A percentile compares a stretch with the other conserved stretches of the same genome.
Evolutionary conservation across 257 asterid genomes (phyloP).

Genomic region (Petrea volubilis): DNA sequence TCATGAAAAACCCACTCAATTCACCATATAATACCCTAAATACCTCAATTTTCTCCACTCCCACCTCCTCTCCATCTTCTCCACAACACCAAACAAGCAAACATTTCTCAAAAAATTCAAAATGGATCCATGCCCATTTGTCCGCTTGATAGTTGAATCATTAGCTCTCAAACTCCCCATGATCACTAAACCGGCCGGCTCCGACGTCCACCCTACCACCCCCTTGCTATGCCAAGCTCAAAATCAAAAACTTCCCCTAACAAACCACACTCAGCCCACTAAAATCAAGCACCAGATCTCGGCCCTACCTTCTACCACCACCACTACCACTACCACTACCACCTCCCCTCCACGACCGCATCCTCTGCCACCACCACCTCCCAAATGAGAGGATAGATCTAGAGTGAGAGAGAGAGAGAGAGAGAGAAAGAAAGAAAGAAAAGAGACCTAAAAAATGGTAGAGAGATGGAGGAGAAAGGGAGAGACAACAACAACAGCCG

Average conservation of each 20-base stretch:
- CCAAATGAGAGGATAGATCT: too few relatives aligned
- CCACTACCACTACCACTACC: too few relatives aligned
- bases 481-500: too few relatives aligned
- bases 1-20: not conserved
- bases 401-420: too few relatives aligned
- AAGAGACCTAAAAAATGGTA: too few relatives aligned
- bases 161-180: constrained; percentile 63
- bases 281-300: too few relatives aligned
- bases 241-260: constrained; percentile 65
- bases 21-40: not conserved
- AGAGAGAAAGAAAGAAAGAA: too few relatives aligned
- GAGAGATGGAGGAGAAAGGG: too few relatives aligned
- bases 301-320: too few relatives aligned
- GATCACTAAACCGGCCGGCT: constrained; percentile 50
- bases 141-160: constrained; percentile 72
- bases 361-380: too few relatives aligned
- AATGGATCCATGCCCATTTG: constrained; percentile 98
- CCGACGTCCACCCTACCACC: constrained; percentile 72
- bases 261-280: constrained; percentile 73
- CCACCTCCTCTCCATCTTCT: not conserved
- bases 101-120: not conserved
- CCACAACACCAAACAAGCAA: not conserved
- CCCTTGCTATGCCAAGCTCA: constrained; percentile 80
- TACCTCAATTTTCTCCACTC: not conserved
- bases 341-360: too few relatives aligned